A percentile compares a stretch with the other conserved stretches of the same genome.
Evolutionary conservation across 2,329 filamentous ascomycete genomes (phyloP).

Genomic region (Colletotrichum sp.): DNA sequence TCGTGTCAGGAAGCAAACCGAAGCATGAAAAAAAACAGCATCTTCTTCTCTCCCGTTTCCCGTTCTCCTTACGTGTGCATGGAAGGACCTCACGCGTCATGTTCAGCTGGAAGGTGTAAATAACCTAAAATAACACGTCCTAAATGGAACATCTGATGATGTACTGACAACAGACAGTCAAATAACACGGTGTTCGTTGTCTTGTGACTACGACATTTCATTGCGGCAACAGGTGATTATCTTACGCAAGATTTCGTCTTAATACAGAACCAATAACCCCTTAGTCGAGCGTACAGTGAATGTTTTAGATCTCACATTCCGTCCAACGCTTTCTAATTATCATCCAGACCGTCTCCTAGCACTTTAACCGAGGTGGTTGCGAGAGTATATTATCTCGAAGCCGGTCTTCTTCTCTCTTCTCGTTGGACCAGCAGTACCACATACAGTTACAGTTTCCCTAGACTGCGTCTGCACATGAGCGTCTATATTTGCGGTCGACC

Average conservation of each 20-base stretch:
- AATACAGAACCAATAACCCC: not conserved
- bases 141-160: not conserved
- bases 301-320: not conserved
- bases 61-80: not conserved
- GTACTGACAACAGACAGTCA: not conserved
- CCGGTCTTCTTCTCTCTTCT: not conserved
- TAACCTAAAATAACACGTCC: not conserved
- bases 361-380: not conserved
- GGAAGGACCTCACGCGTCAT: not conserved
- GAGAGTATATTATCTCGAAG: not conserved
- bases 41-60: not conserved
- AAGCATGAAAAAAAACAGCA: not conserved
- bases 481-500: not conserved
- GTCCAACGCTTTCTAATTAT: not conserved
- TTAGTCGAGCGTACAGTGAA: not conserved
- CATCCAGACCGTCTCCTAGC: not conserved
- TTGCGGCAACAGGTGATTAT: not conserved
- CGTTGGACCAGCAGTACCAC: not conserved
- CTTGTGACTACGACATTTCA: not conserved
- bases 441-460: not conserved
- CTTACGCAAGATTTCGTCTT: not conserved
- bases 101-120: not conserved
- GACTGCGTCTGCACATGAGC: not conserved
- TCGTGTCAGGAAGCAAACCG: not conserved
- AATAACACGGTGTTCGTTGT: not conserved